A percentile compares a stretch with the other conserved stretches of the same genome.
Conservation (phyloP, 2,329 filamentous ascomycete genomes). For the Byssoonygena ceratinophila region DNA sequence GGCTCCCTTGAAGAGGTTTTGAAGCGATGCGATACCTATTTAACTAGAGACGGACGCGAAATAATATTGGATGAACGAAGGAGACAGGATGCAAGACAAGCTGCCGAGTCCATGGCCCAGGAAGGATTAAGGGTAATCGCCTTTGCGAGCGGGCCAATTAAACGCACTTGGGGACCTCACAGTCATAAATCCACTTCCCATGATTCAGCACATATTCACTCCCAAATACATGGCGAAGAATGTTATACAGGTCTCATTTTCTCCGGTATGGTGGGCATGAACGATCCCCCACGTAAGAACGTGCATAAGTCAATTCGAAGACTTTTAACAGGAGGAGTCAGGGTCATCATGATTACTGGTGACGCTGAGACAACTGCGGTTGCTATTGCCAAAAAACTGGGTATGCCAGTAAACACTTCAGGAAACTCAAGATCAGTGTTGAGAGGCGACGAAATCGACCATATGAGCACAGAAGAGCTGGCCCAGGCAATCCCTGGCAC, state of each 20-base stretch:
- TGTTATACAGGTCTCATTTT: slow-evolving; percentile 76
- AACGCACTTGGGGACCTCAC: slow-evolving; percentile 37
- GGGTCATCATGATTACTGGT: slow-evolving; percentile 98
- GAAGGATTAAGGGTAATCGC: slow-evolving; percentile 84
- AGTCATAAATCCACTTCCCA: slow-evolving; percentile 44
- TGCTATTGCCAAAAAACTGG: slow-evolving; percentile 88
- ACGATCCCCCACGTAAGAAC: slow-evolving; percentile 81
- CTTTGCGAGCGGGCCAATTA: slow-evolving; percentile 75
- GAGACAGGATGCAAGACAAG: slow-evolving; percentile 62
- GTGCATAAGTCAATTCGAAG: slow-evolving; percentile 81
- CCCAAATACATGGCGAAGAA: slow-evolving; percentile 49
- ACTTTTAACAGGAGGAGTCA: slow-evolving; percentile 86
- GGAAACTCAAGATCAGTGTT: slow-evolving; percentile 55
- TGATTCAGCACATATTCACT: slow-evolving; percentile 11
- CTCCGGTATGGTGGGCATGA: slow-evolving; percentile 91
- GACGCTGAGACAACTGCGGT: slow-evolving; percentile 91
- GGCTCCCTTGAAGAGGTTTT: slow-evolving; percentile 83
- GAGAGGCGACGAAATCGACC: slow-evolving; percentile 82
- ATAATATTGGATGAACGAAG: slow-evolving; percentile 69
- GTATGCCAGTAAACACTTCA: slow-evolving; percentile 66
- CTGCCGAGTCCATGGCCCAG: slow-evolving; percentile 75
- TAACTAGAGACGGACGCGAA: slow-evolving; percentile 76
- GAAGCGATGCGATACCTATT: slow-evolving; percentile 77
- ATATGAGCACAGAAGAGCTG: slow-evolving; percentile 76
- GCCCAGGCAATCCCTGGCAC: slow-evolving; percentile 76